A percentile compares a stretch with the other conserved stretches of the same genome.
Evolutionary conservation across 495 filamentous ascomycete species (phyloP).

Genomic region (Aspergillus asperescens): DNA sequence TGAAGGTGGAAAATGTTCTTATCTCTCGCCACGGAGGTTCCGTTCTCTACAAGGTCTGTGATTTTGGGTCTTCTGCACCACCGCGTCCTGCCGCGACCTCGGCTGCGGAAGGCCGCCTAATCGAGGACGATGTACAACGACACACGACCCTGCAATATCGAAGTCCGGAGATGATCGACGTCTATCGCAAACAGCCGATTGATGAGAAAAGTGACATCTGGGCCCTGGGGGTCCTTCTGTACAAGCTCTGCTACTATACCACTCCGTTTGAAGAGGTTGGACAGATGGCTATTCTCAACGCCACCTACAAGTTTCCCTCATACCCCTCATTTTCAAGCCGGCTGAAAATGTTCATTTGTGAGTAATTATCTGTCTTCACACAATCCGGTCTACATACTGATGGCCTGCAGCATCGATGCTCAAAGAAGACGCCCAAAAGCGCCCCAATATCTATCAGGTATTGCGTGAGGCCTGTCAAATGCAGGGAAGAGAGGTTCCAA

Average conservation of each 20-base stretch:
- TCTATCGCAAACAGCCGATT: slow-evolving; percentile 92
- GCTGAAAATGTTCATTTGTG: slow-evolving; percentile 87
- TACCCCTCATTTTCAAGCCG: slow-evolving; percentile 87
- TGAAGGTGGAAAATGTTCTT: slow-evolving; percentile 97
- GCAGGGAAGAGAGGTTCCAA: slow-evolving; percentile 82
- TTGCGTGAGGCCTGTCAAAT: slow-evolving; percentile 79
- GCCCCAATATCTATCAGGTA: slow-evolving; percentile 93
- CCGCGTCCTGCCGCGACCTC: slow-evolving; percentile 80
- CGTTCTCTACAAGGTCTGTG: slow-evolving; percentile 85
- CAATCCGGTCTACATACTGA: background rate
- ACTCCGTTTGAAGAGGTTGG: slow-evolving; percentile 97
- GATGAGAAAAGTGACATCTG: slow-evolving; percentile 99
- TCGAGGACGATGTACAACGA: slow-evolving; percentile 95
- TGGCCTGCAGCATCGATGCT: slow-evolving; percentile 71
- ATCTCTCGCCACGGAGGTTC: slow-evolving; percentile 62
- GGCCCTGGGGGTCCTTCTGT: slow-evolving; percentile 91
- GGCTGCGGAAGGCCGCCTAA: slow-evolving; percentile 76
- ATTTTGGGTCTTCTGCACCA: slow-evolving; percentile 89
- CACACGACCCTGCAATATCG: slow-evolving; percentile 97
- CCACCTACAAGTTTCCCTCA: slow-evolving; percentile 84
- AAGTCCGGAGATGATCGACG: slow-evolving; percentile 98
- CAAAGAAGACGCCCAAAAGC: slow-evolving; percentile 69
- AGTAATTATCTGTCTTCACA: slow-evolving; percentile 18
- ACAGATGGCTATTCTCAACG: slow-evolving; percentile 96
- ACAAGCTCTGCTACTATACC: slow-evolving; percentile 99